Percentiles rank a stretch among this genome's conserved stretches.
These are phyloP conservation scores for Pseudocercospora fuligena DNA, from an alignment of 2,329 filamentous ascomycete genomes.

Conservation along the genomic window DNA sequence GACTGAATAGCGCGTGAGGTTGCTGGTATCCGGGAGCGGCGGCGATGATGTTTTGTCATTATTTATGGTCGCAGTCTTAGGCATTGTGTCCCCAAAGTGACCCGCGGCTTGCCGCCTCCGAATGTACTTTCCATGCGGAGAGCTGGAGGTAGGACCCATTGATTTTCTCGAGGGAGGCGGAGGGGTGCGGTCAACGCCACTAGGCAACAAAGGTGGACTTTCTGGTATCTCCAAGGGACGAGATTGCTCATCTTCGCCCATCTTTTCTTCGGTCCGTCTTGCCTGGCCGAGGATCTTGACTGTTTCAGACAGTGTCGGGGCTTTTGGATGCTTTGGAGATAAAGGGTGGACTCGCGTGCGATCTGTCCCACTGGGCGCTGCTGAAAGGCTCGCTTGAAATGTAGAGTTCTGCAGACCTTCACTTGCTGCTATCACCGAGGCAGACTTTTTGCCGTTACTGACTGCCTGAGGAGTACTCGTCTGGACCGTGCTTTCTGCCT, in stretches of 20 bases:
- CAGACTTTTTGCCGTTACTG: background rate
- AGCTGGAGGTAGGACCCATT: background rate
- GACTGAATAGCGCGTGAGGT: background rate
- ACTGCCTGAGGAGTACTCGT: background rate
- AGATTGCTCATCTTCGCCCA: background rate
- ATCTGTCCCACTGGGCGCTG: background rate
- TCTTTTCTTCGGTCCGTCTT: background rate
- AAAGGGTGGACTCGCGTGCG: background rate
- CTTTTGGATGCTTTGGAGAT: background rate
- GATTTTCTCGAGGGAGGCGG: background rate
- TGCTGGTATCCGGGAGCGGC: background rate
- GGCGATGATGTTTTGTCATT: background rate
- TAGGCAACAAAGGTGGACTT: constrained; percentile 11
- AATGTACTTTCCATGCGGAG: background rate
- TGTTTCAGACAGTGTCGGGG: background rate
- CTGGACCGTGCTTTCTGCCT: background rate
- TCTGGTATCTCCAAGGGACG: background rate
- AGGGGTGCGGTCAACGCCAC: background rate
- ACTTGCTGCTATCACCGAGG: background rate
- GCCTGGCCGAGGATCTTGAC: background rate
- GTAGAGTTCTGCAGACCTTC: background rate
- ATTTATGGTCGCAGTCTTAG: background rate
- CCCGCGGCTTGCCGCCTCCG: background rate
- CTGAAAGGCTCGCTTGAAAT: background rate
- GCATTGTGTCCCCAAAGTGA: background rate